A percentile compares a stretch with the other conserved stretches of the same genome.
These are phyloP conservation scores for Elymus sibiricus DNA, from an alignment of 176 grass and related monocot species.

Conservation along the genomic window DNA sequence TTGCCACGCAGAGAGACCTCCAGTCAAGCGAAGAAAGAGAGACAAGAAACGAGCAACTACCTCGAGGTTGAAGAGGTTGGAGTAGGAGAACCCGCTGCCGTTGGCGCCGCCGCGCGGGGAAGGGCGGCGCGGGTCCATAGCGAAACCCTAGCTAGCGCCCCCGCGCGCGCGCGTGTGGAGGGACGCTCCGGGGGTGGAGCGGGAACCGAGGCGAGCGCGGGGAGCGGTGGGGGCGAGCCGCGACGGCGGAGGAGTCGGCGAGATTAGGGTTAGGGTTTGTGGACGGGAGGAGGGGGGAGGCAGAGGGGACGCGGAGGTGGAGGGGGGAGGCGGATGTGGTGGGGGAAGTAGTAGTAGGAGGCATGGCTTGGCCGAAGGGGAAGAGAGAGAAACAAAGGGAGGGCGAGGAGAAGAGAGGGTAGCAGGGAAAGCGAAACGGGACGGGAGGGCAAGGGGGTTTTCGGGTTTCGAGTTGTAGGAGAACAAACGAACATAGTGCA, in stretches of 20 bases:
- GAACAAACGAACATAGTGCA: not conserved
- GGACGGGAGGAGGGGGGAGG: not conserved
- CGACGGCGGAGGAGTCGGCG: not conserved
- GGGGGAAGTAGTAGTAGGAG: constrained; percentile 31
- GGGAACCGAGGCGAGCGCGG: not conserved
- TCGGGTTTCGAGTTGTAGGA: not conserved
- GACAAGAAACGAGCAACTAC: constrained; percentile 21
- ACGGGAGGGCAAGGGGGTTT: too few relatives aligned
- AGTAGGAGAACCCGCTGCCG: constrained; percentile 64
- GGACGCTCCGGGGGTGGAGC: not conserved
- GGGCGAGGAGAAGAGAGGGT: constrained; percentile 34
- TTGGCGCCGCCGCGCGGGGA: constrained; percentile 55
- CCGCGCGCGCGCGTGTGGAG: not conserved
- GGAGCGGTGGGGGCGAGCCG: not conserved
- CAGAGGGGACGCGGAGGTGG: constrained; percentile 16
- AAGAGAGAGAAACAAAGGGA: constrained; percentile 33
- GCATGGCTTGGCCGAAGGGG: constrained; percentile 41
- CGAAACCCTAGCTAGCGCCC: constrained; percentile 39
- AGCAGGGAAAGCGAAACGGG: constrained; percentile 58
- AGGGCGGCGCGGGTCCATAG: constrained; percentile 77
- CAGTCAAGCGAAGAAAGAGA: not conserved
- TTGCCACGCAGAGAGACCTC: not conserved
- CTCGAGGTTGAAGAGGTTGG: constrained; percentile 90
- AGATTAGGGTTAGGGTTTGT: constrained; percentile 68
- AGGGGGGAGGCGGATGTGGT: constrained; percentile 43